Base-by-base conservation (phyloP, 2,329 filamentous ascomycete species). In the Bipolaris bicolor region DNA sequence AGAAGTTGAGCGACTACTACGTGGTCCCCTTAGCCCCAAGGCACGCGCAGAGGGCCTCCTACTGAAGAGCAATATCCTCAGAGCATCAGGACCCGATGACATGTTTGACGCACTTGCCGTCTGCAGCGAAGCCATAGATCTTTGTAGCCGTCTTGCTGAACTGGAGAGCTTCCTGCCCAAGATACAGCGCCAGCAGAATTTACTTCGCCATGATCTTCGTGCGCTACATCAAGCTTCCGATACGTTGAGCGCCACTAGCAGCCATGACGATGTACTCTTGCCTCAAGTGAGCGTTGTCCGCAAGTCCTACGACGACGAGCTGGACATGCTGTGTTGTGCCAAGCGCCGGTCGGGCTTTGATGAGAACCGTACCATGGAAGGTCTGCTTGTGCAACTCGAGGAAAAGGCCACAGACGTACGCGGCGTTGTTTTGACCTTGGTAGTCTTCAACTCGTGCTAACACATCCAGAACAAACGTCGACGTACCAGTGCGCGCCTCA, bases 41-140 rank as follows among this genome's bases (percentile, higher is more conserved):
- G 58, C 69, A 11, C 65, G 71, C 7, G 56, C 67, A 2, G 70
- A 75, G 26, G 70, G 68, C 3, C 56, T 74, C 2, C 45, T 75
- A 7, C 53, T 75, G 18, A 75, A 74, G 53, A 72, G 71, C 52
- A 61, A 48, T 22, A 59, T 74, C 9, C 50, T 70, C 13, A 58
- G 65, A 13, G 66, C 64, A 1, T 55, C 53, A 7, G 67, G 66
- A 9, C 60, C 71, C 7, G 65, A 69, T 2, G 64, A 66, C 40
- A 55, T 71, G 3, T 68, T 62, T 29, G 66, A 73, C 6, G 70
- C 71, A 1, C 62, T 75, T 3, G 72, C 71, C 22, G 64, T 66
- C 1, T 75, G 71, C 40, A 72, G 66, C 49, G 71, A 74, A 39
- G 71, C 71, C 9, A 34, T 74, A 22, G 68, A 71, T 31, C 49